These are phyloP conservation scores for Brasenia schreberi DNA, from an alignment of 164 flowering plant species.

Conservation along the genomic window DNA sequence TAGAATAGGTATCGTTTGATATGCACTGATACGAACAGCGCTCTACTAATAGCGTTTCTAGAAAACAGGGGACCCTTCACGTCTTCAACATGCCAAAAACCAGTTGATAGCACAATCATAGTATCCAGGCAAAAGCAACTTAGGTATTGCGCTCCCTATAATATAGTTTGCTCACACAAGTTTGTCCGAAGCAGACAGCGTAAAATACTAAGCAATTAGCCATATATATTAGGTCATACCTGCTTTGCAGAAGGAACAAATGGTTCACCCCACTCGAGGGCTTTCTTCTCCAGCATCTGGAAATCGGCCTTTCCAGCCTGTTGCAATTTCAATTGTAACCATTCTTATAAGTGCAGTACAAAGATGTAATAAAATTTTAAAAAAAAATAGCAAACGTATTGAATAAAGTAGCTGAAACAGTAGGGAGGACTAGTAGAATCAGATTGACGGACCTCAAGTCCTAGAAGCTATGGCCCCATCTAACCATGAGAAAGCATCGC, in stretches of 20 bases:
- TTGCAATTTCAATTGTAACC: conserved; percentile 1
- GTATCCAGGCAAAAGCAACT: too few species aligned
- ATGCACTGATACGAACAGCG: too few species aligned
- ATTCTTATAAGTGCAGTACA: neutral
- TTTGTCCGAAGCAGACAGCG: neutral
- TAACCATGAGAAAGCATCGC: too few species aligned
- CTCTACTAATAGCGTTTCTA: too few species aligned
- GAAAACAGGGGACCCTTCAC: too few species aligned
- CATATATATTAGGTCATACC: conserved; percentile 24
- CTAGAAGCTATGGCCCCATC: neutral
- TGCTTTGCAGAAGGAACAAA: conserved; percentile 87
- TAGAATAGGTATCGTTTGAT: too few species aligned
- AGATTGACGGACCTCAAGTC: neutral
- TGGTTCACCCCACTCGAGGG: conserved; percentile 87
- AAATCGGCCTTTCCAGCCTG: conserved; percentile 97
- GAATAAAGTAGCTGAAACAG: too few species aligned
- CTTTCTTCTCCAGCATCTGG: conserved; percentile 73
- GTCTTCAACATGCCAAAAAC: too few species aligned
- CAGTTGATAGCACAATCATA: too few species aligned
- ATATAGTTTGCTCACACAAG: too few species aligned
- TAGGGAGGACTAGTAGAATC: neutral
- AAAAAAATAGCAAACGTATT: neutral
- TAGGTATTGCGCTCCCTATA: too few species aligned
- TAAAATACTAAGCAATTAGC: neutral
- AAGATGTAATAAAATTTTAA: neutral